Evolutionary conservation across 2,329 filamentous ascomycete genomes (phyloP), one percentile per base, ranked within the genome.

Genomic region (Diaporthe velutina): DNA sequence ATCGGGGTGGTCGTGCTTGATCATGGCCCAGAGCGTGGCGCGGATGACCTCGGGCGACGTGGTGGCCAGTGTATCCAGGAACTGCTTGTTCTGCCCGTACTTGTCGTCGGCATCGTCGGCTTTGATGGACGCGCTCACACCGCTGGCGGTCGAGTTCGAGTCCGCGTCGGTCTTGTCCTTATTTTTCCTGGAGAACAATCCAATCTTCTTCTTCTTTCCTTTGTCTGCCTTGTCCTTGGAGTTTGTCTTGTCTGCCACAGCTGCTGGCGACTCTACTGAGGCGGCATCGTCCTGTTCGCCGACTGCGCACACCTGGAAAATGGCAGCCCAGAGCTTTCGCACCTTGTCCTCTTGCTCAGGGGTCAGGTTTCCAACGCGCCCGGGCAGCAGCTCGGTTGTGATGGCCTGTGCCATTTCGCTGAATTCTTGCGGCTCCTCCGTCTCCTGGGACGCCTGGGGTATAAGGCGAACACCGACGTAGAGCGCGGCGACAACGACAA

Each of bases 1-100:
- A 84, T 99, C 97, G 0, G 97, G 97, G 81, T 98, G 92, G 81
- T 99, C 97, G 80, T 97, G 93, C 86, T 98, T 99, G 74, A 96
- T 91, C 95, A 98, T 98, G 78, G 87, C 90, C 97, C 97, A 98
- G 81, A 98, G 94, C 0, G 95, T 93, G 22, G 89, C 87, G 70
- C 95, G 91, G 77, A 99, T 91, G 57, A 93, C 89, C 80, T 97
- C 95, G 0, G 96, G 94, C 0, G 92, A 89, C 80, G 93, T 90
- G 75, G 90, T 94, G 66, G 93, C 92, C 13, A 99, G 84, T 0
- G 95, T 95, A 54, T 96, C 92, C 78, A 95, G 91, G 84, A 95
- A 98, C 67, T 95, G 92, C 84, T 96, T 97, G 50, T 90, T 94
- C 83, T 97, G 94, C 61, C 95, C 96, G 82, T 97, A 96, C 86